phyloP scores from a whole-genome alignment of 176 grass and related monocot species.

The Saccharum officinarum region DNA sequence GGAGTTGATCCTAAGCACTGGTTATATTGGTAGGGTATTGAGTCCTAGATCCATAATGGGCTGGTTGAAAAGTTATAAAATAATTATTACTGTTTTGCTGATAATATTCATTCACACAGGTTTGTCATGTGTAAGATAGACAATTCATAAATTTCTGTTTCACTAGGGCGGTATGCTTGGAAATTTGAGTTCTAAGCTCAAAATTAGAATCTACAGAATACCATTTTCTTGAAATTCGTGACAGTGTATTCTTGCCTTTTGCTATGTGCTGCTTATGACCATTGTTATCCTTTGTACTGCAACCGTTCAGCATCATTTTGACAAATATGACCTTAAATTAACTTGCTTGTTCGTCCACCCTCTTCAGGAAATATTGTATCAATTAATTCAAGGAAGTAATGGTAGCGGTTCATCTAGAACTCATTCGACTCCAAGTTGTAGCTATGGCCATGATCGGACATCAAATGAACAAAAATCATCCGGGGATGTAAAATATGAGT shows the following conservation, averaged over 20 bases:
- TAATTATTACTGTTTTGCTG: neutral
- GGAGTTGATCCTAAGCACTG: neutral
- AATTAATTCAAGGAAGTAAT: constrained; percentile 65
- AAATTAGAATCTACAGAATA: neutral
- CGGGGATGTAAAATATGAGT: constrained; percentile 36
- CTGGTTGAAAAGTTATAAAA: neutral
- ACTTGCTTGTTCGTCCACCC: neutral
- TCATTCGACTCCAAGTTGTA: constrained; percentile 44
- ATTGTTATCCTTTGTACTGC: constrained; percentile 4
- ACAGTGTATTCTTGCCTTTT: neutral
- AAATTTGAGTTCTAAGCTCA: neutral
- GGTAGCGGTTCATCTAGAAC: constrained; percentile 30
- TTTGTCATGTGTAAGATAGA: neutral
- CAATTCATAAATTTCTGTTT: neutral
- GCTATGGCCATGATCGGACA: constrained; percentile 15
- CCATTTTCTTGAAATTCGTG: neutral
- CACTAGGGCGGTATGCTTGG: neutral
- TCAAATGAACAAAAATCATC: constrained; percentile 20
- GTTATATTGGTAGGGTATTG: neutral
- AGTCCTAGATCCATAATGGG: neutral
- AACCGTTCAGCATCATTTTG: neutral
- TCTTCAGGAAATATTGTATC: constrained; percentile 71
- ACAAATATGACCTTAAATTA: constrained; percentile 15
- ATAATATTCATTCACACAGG: neutral
- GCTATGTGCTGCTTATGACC: neutral